Evolutionary conservation across 352 stramenopile species (phyloP), one percentile per base, ranked within the genome.

Genomic region (Pythium phragmitis): DNA sequence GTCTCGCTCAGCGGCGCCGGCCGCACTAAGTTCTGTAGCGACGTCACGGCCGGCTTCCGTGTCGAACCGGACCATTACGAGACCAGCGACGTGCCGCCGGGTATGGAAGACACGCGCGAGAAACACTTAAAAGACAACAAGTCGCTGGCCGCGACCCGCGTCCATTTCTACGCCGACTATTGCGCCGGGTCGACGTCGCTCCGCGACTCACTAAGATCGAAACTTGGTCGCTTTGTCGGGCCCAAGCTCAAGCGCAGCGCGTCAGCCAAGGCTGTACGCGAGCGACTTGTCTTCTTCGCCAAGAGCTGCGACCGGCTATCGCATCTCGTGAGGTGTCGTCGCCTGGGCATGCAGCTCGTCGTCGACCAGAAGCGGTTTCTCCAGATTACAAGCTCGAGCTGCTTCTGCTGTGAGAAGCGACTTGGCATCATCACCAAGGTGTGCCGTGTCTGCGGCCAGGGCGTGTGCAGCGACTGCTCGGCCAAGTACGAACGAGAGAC

Each of bases 311-410:
- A 48, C 26, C 70, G 69, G 1, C 57, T 89, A 7, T 69, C 75
- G 6, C 67, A 72, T 11, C 51, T 87, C 4, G 72, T 91, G 30
- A 75, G 77, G 4, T 68, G 79, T 9, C 82, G 79, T 0, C 79
- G 82, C 4, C 75, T 91, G 37, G 79, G 77, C 16, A 65, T 70
- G 5, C 81, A 91, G 60, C 67, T 72, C n/a, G 68, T 90, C 14
- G 60, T 85, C 4, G 63, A 75, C 47, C 71, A 68, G 21, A 57
- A 51, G 16, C 43, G 28, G 17, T 46, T 63, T 19, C 23, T 55
- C 33, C 33, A 36, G 26, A 21, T 37, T 1, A 23, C 21, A 3
- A 53, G 19, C 45, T 26, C 45, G 12, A 37, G 28, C 16, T 55
- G 45, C 16, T 50, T 47, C 12, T 50, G 43, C 30, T 63, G 56